Conservation (phyloP, 2,329 filamentous ascomycete species). For the Sphaerostilbella broomeana region DNA sequence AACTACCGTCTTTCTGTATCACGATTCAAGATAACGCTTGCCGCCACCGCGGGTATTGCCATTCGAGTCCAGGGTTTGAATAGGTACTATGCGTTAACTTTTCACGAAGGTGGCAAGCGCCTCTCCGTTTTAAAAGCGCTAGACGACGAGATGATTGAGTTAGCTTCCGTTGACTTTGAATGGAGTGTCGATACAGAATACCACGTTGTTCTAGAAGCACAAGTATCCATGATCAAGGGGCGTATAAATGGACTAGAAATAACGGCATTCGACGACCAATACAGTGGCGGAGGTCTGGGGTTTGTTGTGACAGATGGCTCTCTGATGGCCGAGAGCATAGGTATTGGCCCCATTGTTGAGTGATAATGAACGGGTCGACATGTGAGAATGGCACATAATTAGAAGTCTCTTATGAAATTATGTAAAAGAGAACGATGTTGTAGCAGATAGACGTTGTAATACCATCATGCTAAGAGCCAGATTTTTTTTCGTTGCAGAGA, state of each 20-base stretch:
- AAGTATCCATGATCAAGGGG: neutral
- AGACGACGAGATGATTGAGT: conserved; percentile 4
- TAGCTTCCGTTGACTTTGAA: conserved; percentile 3
- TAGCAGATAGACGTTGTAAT: too few relatives aligned
- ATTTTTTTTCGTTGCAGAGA: too few relatives aligned
- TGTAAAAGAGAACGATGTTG: too few relatives aligned
- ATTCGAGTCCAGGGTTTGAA: conserved; percentile 25
- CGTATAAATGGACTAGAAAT: conserved; percentile 3
- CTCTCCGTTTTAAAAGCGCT: conserved; percentile 13
- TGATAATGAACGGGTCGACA: too few relatives aligned
- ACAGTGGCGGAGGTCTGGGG: conserved; percentile 9
- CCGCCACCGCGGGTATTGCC: conserved; percentile 20
- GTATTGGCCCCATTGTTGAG: too few relatives aligned
- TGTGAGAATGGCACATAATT: too few relatives aligned
- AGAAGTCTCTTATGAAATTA: too few relatives aligned
- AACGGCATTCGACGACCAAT: conserved; percentile 4
- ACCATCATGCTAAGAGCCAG: too few relatives aligned
- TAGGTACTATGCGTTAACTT: conserved; percentile 24
- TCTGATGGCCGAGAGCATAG: conserved; percentile 7
- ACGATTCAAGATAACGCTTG: conserved; percentile 21
- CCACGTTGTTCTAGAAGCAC: neutral
- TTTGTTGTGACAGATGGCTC: conserved; percentile 14
- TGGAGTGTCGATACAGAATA: conserved; percentile 11
- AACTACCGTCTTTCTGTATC: conserved; percentile 20
- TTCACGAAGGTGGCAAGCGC: conserved; percentile 12